These are phyloP conservation scores for Apiotrichum gracile DNA, from an alignment of 1,284 basidiomycete genomes.

Conservation along the genomic window DNA sequence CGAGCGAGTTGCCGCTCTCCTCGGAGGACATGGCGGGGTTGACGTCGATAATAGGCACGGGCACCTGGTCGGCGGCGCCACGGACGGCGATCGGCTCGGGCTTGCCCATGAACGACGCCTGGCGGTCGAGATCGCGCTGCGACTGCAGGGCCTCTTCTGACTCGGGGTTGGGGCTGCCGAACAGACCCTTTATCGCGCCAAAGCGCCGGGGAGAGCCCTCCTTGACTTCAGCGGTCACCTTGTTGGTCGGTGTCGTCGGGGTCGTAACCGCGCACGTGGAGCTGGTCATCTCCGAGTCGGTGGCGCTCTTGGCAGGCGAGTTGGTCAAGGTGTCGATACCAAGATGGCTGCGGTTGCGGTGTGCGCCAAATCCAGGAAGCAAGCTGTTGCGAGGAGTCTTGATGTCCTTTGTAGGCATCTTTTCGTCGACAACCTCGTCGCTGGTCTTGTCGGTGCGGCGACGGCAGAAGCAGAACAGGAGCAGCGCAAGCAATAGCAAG, in stretches of 20 bases:
- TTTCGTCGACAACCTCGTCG: not conserved
- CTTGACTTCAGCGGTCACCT: not conserved
- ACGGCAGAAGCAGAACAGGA: constrained; percentile 42
- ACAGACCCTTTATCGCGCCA: constrained; percentile 3
- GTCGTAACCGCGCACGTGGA: not conserved
- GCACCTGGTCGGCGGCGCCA: not conserved
- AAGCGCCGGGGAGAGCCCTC: constrained; percentile 1
- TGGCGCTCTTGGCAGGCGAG: not conserved
- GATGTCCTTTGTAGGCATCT: constrained; percentile 10
- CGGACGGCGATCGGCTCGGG: constrained; percentile 36
- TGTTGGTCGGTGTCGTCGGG: not conserved
- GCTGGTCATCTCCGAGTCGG: constrained; percentile 1
- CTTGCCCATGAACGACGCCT: constrained; percentile 27
- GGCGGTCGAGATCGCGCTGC: constrained; percentile 7
- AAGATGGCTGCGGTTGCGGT: not conserved
- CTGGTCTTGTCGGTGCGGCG: constrained; percentile 22
- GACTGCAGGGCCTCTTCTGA: constrained; percentile 13
- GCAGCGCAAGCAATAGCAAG: constrained; percentile 29
- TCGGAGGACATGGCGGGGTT: constrained; percentile 4
- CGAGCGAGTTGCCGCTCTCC: constrained; percentile 5
- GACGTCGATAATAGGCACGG: too few species aligned
- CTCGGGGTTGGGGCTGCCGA: constrained; percentile 7
- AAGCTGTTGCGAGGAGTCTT: not conserved
- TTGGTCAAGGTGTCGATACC: not conserved
- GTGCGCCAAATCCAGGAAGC: not conserved